Base-by-base conservation (phyloP, 495 filamentous ascomycete genomes). In the Thermochaetoides thermophila region DNA sequence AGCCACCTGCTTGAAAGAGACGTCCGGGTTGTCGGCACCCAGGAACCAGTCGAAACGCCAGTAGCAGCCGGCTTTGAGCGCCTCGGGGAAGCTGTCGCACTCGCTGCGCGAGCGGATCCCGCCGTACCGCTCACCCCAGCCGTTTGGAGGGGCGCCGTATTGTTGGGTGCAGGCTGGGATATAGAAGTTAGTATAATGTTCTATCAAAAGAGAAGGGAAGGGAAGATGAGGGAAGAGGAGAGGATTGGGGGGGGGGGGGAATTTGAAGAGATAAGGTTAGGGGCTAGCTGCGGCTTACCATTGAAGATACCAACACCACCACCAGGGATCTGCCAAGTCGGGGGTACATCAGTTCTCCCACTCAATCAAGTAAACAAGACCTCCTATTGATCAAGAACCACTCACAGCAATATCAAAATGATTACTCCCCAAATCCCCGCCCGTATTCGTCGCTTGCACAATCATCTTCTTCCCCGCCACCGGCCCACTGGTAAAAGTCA, bases 1-100 rank as follows among this genome's bases (percentile, higher is more conserved):
- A 21, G 69, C 57, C 17, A 78, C 67, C 49, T 66, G 44, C 46
- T 57, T 48, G 56, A 69, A 78, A 26, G 42, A 52, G 32, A 78
- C 64, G 22, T 42, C 43, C 21, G 74, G 74, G 56, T 79, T 78
- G 50, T 77, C 71, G 20, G 71, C 61, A 31, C 62, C 61, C 38
- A 52, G 32, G 52, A 78, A 76, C 70, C 71, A 78, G 55, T 74
- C 71, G 53, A 73, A 81, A 36, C 74, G 70, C 66, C 70, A 81
- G 50, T 71, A 59, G 57, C 74, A 78, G n/a, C 76, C 74, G 3
- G 52, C 55, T 55, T 73, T 68, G 30, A 80, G 60, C 16, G 56
- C 58, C 15, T 35, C 53, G 4, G 73, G 72, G 56, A 78, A 73
- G 18, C 44, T 23, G 39, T 64, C 55, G 56, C 76, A 78, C 8